Evolutionary conservation across 2,329 filamentous ascomycete species (phyloP), one percentile per base, ranked within the genome.

Genomic region (Fusarium equiseti): DNA sequence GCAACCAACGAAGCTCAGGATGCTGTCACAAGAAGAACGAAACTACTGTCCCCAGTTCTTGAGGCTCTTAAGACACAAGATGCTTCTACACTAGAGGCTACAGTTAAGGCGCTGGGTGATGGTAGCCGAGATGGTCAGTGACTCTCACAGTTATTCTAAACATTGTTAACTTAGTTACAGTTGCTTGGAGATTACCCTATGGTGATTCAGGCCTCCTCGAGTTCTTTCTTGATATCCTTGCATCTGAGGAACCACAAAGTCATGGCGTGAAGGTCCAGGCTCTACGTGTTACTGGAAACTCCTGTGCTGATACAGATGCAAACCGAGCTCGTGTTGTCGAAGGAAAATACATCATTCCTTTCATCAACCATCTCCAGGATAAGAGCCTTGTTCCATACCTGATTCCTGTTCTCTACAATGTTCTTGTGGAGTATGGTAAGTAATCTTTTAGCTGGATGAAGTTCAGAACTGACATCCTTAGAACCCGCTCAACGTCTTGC

Each of bases 361-460:
- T 91, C 59, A 83, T 88, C 32, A 71, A 78, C 5, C 81, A 87
- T 38, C 77, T 90, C 11, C 70, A 79, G 16, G 77, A 87, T 40
- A 83, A 87, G 51, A 77, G 79, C 0, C 70, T 90, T 20, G 77
- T 89, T 10, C 77, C 82, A 0, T 87, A 88, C 74, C 82, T 83
- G 38, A 84, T 90, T 43, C 87, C 88, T 0, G 89, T 90, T 10
- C 78, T 91, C 6, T 89, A 86, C 77, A 91, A 91, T 73, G 83
- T 90, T 50, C 84, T 88, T 58, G 84, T 90, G 16, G 89, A 91
- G 75, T 90, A 89, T 74, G 87, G 88, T 90, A 76, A 79, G 46
- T 35, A 8, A 5, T 16, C 10, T 20, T 3, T 5, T 26, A 18
- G 40, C n/a, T 7, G n/a, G 5, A 10, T 26, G 5, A 22, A 8